Conservation (phyloP, 768 basidiomycete species). For the Suillus subluteus region DNA sequence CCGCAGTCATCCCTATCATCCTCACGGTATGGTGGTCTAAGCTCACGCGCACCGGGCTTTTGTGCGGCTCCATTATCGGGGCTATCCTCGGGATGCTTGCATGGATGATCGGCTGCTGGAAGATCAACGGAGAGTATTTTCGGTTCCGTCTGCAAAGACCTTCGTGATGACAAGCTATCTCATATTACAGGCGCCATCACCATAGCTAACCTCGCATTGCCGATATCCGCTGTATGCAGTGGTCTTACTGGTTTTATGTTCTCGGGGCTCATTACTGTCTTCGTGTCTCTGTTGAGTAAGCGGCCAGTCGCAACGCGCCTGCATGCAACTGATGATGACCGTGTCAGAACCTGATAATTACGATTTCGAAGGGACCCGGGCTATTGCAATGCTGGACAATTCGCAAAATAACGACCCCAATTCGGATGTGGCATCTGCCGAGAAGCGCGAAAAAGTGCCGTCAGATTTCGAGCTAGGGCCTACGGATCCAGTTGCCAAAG, state of each 20-base stretch:
- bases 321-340: neutral
- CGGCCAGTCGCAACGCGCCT: conserved; percentile 19
- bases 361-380: conserved; percentile 37
- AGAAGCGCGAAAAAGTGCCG: conserved; percentile 17
- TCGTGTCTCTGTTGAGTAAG: conserved; percentile 34
- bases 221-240: conserved; percentile 40
- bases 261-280: conserved; percentile 34
- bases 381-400: conserved; percentile 32
- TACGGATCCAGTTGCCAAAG: conserved; percentile 6
- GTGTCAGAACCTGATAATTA: conserved; percentile 35
- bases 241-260: conserved; percentile 35
- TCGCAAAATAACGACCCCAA: conserved; percentile 1
- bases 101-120: conserved; percentile 42
- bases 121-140: conserved; percentile 34
- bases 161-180: neutral
- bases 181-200: conserved; percentile 32
- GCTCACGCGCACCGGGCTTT: conserved; percentile 34
- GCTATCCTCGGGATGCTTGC: conserved; percentile 38
- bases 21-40: conserved; percentile 41
- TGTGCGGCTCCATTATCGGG: conserved; percentile 38
- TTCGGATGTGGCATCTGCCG: conserved; percentile 6
- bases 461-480: neutral
- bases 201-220: conserved; percentile 36
- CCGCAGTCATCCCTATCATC: conserved; percentile 41
- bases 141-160: neutral